Conservation (phyloP, 2,329 filamentous ascomycete genomes). For the Atkinsonella hypoxylon region DNA sequence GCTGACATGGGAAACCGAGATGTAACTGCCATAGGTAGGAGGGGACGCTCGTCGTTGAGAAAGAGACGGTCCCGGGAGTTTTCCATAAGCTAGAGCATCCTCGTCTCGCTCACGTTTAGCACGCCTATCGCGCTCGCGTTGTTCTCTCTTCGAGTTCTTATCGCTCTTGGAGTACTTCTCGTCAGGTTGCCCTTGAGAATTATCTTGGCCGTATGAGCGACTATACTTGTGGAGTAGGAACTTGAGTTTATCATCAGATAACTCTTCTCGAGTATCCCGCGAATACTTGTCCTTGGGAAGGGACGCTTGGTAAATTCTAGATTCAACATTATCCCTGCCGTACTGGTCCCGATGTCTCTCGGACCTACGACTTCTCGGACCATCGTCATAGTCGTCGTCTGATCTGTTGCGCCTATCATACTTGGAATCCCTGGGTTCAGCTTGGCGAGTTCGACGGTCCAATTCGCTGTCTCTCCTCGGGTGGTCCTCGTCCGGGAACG, state of each 20-base stretch:
- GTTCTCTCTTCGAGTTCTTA: constrained; percentile 16
- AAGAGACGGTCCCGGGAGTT: constrained; percentile 15
- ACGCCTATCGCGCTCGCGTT: constrained; percentile 6
- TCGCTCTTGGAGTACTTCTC: constrained; percentile 9
- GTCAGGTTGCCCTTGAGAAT: constrained; percentile 4
- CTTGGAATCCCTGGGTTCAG: constrained; percentile 14
- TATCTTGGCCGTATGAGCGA: constrained; percentile 19
- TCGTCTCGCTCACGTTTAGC: constrained; percentile 20
- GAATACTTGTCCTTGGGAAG: constrained; percentile 10
- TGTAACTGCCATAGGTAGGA: constrained; percentile 18
- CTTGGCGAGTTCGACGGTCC: constrained; percentile 13
- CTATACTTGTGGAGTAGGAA: constrained; percentile 38
- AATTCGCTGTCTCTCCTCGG: constrained; percentile 10
- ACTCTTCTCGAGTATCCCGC: constrained; percentile 9
- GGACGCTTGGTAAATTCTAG: constrained; percentile 9
- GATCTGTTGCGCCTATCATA: constrained; percentile 8
- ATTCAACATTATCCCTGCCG: constrained; percentile 9
- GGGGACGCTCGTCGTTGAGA: constrained; percentile 12
- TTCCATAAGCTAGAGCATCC: constrained; percentile 41
- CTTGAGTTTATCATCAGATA: constrained; percentile 27
- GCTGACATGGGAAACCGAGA: constrained; percentile 10
- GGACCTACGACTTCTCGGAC: neutral
- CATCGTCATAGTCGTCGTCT: constrained; percentile 4
- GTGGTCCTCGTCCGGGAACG: constrained; percentile 21
- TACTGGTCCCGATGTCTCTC: neutral